A percentile compares a stretch with the other conserved stretches of the same genome.
phyloP scores from a whole-genome alignment of 2,329 filamentous ascomycete genomes.

The Colletotrichum sp. region DNA sequence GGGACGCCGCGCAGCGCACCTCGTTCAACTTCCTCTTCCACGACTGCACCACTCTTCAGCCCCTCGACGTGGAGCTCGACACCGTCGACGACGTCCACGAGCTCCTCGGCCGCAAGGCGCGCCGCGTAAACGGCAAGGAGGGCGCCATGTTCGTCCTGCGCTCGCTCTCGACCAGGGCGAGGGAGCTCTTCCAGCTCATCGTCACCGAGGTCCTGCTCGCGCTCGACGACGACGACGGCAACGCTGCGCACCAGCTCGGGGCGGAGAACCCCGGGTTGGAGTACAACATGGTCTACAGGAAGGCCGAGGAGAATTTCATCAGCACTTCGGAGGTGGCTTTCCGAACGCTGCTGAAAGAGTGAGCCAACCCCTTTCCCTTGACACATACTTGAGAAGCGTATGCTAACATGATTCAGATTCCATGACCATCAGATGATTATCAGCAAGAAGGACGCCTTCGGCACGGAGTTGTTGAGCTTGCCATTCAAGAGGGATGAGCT shows the following conservation, averaged over 20 bases:
- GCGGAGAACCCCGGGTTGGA: slow-evolving; percentile 75
- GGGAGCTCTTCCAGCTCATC: slow-evolving; percentile 83
- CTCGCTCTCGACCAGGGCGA: slow-evolving; percentile 89
- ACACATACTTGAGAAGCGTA: background rate
- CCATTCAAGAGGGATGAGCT: slow-evolving; percentile 89
- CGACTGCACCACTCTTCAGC: slow-evolving; percentile 88
- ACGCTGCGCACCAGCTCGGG: slow-evolving; percentile 28
- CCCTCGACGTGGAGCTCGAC: slow-evolving; percentile 75
- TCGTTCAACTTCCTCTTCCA: slow-evolving; percentile 90
- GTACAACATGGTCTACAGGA: slow-evolving; percentile 91
- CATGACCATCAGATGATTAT: slow-evolving; percentile 98
- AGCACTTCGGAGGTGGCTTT: slow-evolving; percentile 97
- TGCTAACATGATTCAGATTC: slow-evolving; percentile 58
- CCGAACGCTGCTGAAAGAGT: slow-evolving; percentile 92
- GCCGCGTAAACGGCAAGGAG: slow-evolving; percentile 85
- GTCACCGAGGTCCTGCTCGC: slow-evolving; percentile 82
- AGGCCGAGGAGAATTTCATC: slow-evolving; percentile 95
- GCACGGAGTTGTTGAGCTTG: slow-evolving; percentile 83
- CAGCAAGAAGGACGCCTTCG: slow-evolving; percentile 82
- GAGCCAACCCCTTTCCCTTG: slow-evolving; percentile 33
- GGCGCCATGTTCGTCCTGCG: slow-evolving; percentile 91
- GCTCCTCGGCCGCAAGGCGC: slow-evolving; percentile 80
- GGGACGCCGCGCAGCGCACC: slow-evolving; percentile 85
- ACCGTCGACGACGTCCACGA: slow-evolving; percentile 91
- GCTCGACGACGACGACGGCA: slow-evolving; percentile 63